Evolutionary conservation across 305 asterid species (phyloP).

Genomic region (Ajuga reptans): DNA sequence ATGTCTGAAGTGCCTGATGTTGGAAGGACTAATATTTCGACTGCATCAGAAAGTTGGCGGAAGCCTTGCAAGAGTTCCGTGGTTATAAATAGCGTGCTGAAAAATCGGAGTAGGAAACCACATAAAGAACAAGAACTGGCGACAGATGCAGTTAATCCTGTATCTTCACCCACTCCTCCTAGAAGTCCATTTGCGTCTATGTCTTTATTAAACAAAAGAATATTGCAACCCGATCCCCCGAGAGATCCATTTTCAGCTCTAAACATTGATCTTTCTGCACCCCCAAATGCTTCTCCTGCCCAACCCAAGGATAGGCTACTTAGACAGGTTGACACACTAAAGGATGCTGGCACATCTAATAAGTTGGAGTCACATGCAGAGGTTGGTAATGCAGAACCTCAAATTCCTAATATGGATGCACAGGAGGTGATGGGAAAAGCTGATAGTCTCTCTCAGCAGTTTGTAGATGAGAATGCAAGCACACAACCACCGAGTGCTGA

Average conservation of each 20-base stretch:
- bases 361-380: conserved; percentile 35
- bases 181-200: conserved; percentile 57
- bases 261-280: conserved; percentile 33
- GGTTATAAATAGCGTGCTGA: conserved; percentile 34
- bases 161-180: conserved; percentile 61
- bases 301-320: conserved; percentile 27
- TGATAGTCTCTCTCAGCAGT: conserved; percentile 25
- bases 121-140: conserved; percentile 22
- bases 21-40: conserved; percentile 39
- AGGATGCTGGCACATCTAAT: conserved; percentile 27
- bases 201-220: conserved; percentile 39
- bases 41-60: conserved; percentile 34
- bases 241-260: conserved; percentile 59
- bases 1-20: conserved; percentile 34
- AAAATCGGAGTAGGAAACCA: conserved; percentile 31
- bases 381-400: conserved; percentile 26
- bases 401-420: conserved; percentile 28
- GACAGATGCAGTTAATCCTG: conserved; percentile 24
- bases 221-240: conserved; percentile 40
- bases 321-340: conserved; percentile 27
- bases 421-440: conserved; percentile 24
- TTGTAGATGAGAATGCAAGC: conserved; percentile 31
- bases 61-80: conserved; percentile 37
- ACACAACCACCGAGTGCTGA: conserved; percentile 11
- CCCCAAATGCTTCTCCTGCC: conserved; percentile 22